Conservation (phyloP, 2,329 filamentous ascomycete genomes). For the Aspergillus ruber region DNA sequence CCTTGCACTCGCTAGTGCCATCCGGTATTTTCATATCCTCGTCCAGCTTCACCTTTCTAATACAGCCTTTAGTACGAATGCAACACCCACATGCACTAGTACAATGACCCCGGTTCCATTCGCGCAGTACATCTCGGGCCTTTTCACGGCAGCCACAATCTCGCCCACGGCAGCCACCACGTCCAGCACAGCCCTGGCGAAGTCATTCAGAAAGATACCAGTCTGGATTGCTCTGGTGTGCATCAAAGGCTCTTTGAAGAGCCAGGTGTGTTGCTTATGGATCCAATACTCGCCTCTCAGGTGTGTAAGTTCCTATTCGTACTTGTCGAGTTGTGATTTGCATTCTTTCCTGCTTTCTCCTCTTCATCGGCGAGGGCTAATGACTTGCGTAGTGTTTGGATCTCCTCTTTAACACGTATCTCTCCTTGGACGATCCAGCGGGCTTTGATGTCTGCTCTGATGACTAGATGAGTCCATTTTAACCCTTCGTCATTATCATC, state of each 20-base stretch:
- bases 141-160: conserved; percentile 4
- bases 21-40: too few species aligned
- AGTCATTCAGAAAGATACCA: conserved; percentile 1
- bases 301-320: too few species aligned
- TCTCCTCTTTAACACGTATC: not conserved
- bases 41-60: too few species aligned
- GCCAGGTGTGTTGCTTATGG: too few species aligned
- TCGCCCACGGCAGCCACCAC: conserved; percentile 8
- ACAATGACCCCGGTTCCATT: not conserved
- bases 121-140: not conserved
- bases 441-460: not conserved
- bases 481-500: too few species aligned
- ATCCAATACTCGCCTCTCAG: too few species aligned
- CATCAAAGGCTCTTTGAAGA: too few species aligned
- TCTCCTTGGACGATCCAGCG: not conserved
- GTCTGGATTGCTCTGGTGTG: too few species aligned
- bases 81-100: not conserved
- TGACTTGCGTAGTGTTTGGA: not conserved
- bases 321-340: too few species aligned
- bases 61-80: too few species aligned
- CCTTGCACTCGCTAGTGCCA: too few species aligned
- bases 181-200: conserved; percentile 3
- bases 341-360: too few species aligned
- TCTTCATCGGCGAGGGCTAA: not conserved
- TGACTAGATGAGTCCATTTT: not conserved